A percentile compares a stretch with the other conserved stretches of the same genome.
Evolutionary conservation across 495 filamentous ascomycete genomes (phyloP).

Genomic region (Letharia columbiana): DNA sequence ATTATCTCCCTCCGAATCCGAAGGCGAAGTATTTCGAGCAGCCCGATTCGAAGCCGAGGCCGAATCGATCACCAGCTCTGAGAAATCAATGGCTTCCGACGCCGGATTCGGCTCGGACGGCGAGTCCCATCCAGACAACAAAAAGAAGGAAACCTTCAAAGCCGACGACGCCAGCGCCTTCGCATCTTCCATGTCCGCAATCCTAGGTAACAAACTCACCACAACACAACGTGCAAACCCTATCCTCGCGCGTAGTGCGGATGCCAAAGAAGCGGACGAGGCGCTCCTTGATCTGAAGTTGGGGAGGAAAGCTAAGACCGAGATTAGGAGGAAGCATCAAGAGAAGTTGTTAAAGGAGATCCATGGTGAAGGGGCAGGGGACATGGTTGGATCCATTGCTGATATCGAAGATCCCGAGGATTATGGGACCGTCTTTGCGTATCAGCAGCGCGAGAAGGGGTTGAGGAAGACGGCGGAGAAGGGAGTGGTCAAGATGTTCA

Average conservation of each 20-base stretch:
- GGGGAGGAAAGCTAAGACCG: conserved; percentile 46
- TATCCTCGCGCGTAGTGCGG: conserved; percentile 67
- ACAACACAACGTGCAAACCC: conserved; percentile 74
- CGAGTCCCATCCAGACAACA: conserved; percentile 3
- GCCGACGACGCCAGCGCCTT: conserved; percentile 88
- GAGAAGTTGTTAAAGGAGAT: not conserved
- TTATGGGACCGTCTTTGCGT: not conserved
- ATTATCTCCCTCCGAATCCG: no score
- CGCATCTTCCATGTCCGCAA: conserved; percentile 82
- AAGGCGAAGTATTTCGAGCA: no score
- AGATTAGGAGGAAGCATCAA: conserved; percentile 44
- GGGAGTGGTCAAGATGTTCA: conserved; percentile 90
- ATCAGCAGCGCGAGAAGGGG: conserved; percentile 49
- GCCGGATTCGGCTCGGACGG: not conserved
- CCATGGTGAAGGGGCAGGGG: not conserved
- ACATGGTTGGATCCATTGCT: no score
- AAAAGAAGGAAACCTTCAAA: conserved; percentile 45
- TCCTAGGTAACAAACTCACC: conserved; percentile 78
- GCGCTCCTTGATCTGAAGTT: conserved; percentile 17
- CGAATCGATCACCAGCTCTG: conserved; percentile 8
- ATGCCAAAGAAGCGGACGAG: conserved; percentile 18
- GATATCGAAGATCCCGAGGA: not conserved
- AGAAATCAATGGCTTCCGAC: conserved; percentile 23
- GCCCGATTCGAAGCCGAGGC: conserved; percentile 15
- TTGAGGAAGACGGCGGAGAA: conserved; percentile 80